A percentile compares a stretch with the other conserved stretches of the same genome.
Conservation (phyloP, 1,284 basidiomycete genomes). For the Farysia itapuensis region DNA sequence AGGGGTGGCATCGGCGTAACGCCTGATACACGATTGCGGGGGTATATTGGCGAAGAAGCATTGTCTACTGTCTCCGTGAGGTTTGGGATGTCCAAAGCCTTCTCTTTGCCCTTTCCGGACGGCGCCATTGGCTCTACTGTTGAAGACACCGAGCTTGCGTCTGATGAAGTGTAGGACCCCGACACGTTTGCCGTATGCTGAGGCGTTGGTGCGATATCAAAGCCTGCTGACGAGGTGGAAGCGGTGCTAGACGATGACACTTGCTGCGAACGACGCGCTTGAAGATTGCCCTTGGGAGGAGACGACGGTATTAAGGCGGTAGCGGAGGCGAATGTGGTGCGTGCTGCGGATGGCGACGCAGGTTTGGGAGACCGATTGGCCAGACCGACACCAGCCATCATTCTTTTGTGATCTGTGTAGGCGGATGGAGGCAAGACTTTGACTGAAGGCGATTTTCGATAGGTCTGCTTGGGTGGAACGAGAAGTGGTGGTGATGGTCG, state of each 20-base stretch:
- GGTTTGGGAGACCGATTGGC: too few species aligned
- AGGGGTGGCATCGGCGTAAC: constrained; percentile 13
- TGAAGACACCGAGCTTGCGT: neutral
- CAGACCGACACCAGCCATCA: constrained; percentile 17
- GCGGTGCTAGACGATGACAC: neutral
- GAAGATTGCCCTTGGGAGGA: neutral
- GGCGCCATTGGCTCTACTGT: neutral
- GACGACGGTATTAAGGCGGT: too few species aligned
- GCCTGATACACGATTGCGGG: too few species aligned
- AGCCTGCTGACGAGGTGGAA: neutral
- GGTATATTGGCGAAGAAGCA: too few species aligned
- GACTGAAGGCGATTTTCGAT: constrained; percentile 12
- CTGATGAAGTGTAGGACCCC: neutral
- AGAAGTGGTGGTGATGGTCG: constrained; percentile 29
- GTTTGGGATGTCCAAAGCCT: too few species aligned
- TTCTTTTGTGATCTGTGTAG: constrained; percentile 31
- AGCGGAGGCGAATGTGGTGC: too few species aligned
- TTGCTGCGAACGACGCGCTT: neutral
- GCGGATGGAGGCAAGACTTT: constrained; percentile 20
- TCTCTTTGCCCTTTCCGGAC: neutral
- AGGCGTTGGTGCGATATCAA: too few species aligned
- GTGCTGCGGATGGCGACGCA: too few species aligned
- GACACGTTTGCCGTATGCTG: too few species aligned
- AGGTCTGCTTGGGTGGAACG: constrained; percentile 24
- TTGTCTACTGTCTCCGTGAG: too few species aligned